These are phyloP conservation scores for Coniferiporia weirii DNA, from an alignment of 1,284 basidiomycete species.

Conservation along the genomic window DNA sequence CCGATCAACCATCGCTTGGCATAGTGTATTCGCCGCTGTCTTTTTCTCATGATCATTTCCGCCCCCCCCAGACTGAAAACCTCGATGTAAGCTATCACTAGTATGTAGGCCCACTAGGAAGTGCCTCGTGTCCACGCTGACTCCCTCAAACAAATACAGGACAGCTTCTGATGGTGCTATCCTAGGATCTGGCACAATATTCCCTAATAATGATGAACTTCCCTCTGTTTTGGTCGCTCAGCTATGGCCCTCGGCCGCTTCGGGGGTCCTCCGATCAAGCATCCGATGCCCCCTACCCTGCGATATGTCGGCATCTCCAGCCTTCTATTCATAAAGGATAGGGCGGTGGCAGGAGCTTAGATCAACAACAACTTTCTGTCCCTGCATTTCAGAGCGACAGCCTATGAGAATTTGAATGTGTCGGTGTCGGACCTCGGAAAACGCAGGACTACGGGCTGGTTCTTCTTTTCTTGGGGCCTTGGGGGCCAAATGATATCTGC, in stretches of 20 bases:
- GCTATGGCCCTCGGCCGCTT: neutral
- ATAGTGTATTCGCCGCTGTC: no score
- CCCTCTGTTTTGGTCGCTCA: neutral
- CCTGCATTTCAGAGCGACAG: no score
- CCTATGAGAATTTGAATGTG: neutral
- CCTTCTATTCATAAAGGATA: no score
- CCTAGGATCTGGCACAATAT: neutral
- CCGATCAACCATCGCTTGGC: no score
- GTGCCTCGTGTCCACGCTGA: neutral
- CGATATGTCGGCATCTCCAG: neutral
- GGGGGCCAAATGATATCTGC: neutral
- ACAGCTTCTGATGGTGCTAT: neutral
- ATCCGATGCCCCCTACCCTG: no score
- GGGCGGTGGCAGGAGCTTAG: no score
- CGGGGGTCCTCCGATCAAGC: neutral
- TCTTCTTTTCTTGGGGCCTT: neutral
- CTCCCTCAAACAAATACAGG: neutral
- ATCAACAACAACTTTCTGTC: no score
- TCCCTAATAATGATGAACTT: neutral
- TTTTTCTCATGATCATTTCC: no score
- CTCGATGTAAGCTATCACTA: neutral
- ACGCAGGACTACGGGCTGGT: neutral
- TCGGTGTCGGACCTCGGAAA: neutral
- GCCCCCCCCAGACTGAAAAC: neutral
- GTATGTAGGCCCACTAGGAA: neutral